Evolutionary conservation across 345 rosid genomes (phyloP).

Genomic region (Ceriops tagal): DNA sequence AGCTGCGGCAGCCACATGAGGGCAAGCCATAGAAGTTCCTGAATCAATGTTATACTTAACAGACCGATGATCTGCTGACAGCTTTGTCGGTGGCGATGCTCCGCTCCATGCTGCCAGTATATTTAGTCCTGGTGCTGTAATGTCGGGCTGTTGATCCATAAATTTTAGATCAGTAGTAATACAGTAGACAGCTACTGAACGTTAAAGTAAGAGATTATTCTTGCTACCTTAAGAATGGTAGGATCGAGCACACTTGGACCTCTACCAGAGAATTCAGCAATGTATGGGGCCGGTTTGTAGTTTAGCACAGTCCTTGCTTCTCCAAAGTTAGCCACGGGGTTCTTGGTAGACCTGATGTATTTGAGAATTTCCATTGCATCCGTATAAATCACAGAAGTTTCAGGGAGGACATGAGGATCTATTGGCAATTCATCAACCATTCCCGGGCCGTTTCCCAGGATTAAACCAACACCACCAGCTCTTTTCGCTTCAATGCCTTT

Average conservation of each 20-base stretch:
- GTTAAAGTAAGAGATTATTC: too few species aligned
- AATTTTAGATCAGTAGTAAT: too few species aligned
- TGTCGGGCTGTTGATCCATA: slow-evolving; percentile 54
- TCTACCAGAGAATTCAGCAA: slow-evolving; percentile 68
- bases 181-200: too few species aligned
- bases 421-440: neutral
- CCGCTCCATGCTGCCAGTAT: slow-evolving; percentile 88
- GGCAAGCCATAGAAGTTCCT: slow-evolving; percentile 94
- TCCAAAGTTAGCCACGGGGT: slow-evolving; percentile 3
- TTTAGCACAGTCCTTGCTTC: slow-evolving; percentile 20
- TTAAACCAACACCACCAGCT: slow-evolving; percentile 12
- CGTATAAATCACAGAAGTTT: neutral
- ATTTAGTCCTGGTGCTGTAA: slow-evolving; percentile 78
- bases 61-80: slow-evolving; percentile 37
- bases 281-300: slow-evolving; percentile 52
- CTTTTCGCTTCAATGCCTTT: slow-evolving; percentile 13
- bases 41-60: slow-evolving; percentile 45
- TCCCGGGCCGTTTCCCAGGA: neutral
- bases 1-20: slow-evolving; percentile 77
- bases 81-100: slow-evolving; percentile 46
- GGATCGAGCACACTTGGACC: slow-evolving; percentile 68
- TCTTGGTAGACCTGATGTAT: slow-evolving; percentile 1
- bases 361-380: neutral
- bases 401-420: slow-evolving; percentile 11
- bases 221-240: slow-evolving; percentile 64